Conservation (phyloP, 73 alveolate species). For the Breviolum minutum region DNA sequence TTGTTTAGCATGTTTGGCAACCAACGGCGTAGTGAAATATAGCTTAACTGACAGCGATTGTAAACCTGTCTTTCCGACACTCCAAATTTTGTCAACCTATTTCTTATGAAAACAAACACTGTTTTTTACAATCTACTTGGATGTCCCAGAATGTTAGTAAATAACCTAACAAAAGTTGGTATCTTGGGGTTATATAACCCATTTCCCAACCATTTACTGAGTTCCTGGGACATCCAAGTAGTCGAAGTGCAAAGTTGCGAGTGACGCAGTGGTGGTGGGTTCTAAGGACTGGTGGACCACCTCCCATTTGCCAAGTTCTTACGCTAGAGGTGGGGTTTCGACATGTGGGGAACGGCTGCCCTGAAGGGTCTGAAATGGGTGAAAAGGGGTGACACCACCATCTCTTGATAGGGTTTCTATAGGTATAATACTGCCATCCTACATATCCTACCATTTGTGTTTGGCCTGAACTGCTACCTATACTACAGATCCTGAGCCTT, state of each 20-base stretch:
- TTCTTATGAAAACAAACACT: too few relatives aligned
- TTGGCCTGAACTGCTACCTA: too few relatives aligned
- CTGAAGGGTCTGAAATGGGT: background rate
- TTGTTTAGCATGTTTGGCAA: too few relatives aligned
- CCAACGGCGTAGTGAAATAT: too few relatives aligned
- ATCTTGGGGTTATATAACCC: background rate
- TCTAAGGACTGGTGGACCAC: slow-evolving; percentile 8
- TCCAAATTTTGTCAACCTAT: too few relatives aligned
- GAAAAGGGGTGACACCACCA: background rate
- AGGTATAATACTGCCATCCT: background rate
- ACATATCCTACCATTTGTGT: background rate
- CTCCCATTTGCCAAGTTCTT: background rate
- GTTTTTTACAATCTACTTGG: too few relatives aligned
- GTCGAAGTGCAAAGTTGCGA: background rate
- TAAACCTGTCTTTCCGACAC: too few relatives aligned
- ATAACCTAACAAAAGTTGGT: too few relatives aligned
- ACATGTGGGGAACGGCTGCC: background rate
- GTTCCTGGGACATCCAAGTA: background rate
- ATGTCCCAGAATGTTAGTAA: too few relatives aligned
- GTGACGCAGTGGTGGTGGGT: background rate
- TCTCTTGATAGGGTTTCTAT: background rate
- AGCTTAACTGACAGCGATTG: too few relatives aligned
- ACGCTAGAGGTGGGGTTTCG: background rate
- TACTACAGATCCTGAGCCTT: too few relatives aligned
- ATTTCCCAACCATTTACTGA: background rate